Conservation (phyloP, 169 alveolate genomes). For the Blepharisma undulans region DNA sequence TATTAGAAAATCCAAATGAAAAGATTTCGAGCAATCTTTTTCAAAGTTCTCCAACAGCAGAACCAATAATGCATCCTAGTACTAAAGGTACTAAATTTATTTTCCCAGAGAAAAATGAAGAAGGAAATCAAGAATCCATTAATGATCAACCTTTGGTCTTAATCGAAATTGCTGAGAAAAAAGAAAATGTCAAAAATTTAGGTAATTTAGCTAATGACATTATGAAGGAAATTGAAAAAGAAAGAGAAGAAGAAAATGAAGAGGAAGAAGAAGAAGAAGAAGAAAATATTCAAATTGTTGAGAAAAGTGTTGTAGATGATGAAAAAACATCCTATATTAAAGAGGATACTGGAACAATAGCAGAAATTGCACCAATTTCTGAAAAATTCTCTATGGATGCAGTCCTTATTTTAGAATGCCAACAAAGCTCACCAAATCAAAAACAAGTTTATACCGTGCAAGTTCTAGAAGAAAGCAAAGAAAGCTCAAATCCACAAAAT, state of each 20-base stretch:
- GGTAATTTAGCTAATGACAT: background rate
- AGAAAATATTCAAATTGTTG: background rate
- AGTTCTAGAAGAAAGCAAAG: background rate
- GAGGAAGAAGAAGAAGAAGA: background rate
- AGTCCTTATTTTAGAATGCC: background rate
- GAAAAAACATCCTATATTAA: background rate
- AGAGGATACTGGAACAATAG: background rate
- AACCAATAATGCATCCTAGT: background rate
- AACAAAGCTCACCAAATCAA: background rate
- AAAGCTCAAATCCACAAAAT: background rate
- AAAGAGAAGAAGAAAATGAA: no score
- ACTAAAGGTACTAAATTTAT: background rate
- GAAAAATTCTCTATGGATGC: no score
- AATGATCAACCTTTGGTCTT: no score
- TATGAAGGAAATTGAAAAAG: background rate
- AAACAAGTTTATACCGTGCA: background rate
- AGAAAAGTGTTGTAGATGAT: background rate
- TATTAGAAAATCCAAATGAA: background rate
- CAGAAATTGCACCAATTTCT: background rate
- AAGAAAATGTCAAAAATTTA: background rate
- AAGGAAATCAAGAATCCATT: background rate
- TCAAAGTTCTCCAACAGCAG: background rate
- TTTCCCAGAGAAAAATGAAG: background rate
- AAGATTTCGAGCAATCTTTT: background rate
- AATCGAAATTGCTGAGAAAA: background rate